Base-by-base conservation (phyloP, 2,329 filamentous ascomycete genomes). In the Fusarium torulosum region DNA sequence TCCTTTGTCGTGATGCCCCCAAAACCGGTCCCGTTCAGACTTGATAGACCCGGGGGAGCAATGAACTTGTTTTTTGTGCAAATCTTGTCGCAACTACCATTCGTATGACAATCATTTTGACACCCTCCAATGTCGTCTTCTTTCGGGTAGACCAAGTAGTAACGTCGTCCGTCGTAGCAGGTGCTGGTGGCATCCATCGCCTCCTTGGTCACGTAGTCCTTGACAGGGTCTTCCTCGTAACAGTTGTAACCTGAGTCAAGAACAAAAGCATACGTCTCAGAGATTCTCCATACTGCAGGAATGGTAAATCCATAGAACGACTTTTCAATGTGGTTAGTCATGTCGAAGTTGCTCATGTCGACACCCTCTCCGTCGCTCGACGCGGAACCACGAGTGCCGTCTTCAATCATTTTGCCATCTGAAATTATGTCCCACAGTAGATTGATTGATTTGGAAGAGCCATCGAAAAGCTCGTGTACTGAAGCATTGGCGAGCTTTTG, bases 91-190 rank as follows among this genome's bases (percentile, higher is more conserved):
- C 33, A 35, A 15, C 8, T 27, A 27, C 27, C 27, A 27, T 27
- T 27, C 27, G 2, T 3, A 27, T 27, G 27, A 27, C 27, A 27
- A 27, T 27, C 27, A 27, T 2, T 27, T 3, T 35, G 33, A 17
- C 33, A 35, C 3, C 8, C 17, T 17, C 17, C 33, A n/a, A 6
- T 17, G 33, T 35, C 33, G 17, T 27, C 27, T 27, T 35, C 33
- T 17, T 35, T 35, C 14, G 33, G 49, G 27, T 52, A 19, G 15
- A 43, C 38, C 38, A 53, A 53, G 17, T 53, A 53, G 38, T 53
- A 53, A 9, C 17, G 38, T 20, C 38, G 27, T 20, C 29, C 7
- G 0, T 6, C 19, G 17, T 20, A 33, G 3, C 38, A 53, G 15
- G 7, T 19, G 11, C 38, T 44, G 20, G 50, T 53, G 6, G 50